Conservation (phyloP, 306 rosid species). For the Geum urbanum region DNA sequence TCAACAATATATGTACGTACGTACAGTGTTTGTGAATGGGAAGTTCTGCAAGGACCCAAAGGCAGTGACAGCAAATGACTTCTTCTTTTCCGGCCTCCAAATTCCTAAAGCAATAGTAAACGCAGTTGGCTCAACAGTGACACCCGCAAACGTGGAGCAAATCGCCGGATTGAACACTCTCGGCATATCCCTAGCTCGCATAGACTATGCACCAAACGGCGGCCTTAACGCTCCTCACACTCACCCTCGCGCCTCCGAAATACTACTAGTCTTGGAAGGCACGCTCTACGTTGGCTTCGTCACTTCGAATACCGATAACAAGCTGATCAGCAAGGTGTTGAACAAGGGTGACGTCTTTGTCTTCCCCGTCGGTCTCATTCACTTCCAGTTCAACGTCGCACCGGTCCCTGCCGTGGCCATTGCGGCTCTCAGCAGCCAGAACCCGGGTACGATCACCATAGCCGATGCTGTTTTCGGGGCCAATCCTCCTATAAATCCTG, state of each 20-base stretch:
- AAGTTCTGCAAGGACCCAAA: slow-evolving; percentile 10
- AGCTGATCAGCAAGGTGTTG: slow-evolving; percentile 2
- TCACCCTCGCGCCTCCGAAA: slow-evolving; percentile 7
- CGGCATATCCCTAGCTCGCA: slow-evolving; percentile 8
- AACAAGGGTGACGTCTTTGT: slow-evolving; percentile 10
- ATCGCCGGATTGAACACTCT: slow-evolving; percentile 4
- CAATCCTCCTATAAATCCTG: slow-evolving; percentile 1
- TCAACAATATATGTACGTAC: neutral
- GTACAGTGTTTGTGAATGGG: slow-evolving; percentile 1
- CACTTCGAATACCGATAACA: neutral
- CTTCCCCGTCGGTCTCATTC: slow-evolving; percentile 9
- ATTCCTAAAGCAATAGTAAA: neutral
- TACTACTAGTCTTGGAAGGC: slow-evolving; percentile 1
- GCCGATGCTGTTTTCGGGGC: slow-evolving; percentile 11
- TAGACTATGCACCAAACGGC: slow-evolving; percentile 1
- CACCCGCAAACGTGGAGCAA: slow-evolving; percentile 6
- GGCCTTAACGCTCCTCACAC: slow-evolving; percentile 6
- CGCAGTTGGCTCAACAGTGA: neutral
- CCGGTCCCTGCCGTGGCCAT: neutral
- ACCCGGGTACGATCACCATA: slow-evolving; percentile 5
- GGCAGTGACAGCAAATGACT: neutral
- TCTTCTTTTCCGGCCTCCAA: neutral
- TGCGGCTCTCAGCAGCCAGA: slow-evolving; percentile 9
- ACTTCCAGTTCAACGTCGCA: neutral
- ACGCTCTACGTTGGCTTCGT: slow-evolving; percentile 14